These are phyloP conservation scores for Echinochloa phyllopogon DNA, from an alignment of 176 grass and related monocot genomes.

Conservation along the genomic window DNA sequence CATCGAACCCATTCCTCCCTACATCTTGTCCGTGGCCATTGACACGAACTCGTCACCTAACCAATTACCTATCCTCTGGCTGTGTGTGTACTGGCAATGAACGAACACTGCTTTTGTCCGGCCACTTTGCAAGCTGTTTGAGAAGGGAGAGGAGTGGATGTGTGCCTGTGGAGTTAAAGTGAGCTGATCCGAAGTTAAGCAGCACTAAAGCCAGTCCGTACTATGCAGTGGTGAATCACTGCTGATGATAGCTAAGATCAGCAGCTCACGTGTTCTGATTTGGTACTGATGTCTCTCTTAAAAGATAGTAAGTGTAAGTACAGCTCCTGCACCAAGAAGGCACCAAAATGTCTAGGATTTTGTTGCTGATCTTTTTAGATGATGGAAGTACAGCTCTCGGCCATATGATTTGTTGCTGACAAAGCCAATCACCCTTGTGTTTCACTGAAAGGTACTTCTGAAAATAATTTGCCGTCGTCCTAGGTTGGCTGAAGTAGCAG, in stretches of 20 bases:
- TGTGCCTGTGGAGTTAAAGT: background rate
- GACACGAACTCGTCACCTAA: constrained; percentile 3
- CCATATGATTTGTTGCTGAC: background rate
- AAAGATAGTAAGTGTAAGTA: background rate
- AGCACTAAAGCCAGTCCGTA: background rate
- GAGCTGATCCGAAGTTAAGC: background rate
- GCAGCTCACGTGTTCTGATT: background rate
- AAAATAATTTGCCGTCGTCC: background rate
- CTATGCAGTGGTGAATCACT: background rate
- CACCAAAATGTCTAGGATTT: too few species aligned
- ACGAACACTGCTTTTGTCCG: too few species aligned
- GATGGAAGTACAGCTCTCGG: too few species aligned
- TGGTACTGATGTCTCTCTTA: background rate
- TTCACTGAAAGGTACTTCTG: background rate
- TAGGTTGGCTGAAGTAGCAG: background rate
- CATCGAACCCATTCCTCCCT: background rate
- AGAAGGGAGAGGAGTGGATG: background rate
- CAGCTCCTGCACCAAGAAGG: background rate
- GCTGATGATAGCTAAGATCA: background rate
- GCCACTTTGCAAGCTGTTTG: background rate
- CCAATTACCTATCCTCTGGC: too few species aligned
- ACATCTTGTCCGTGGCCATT: background rate
- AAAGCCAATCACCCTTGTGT: background rate
- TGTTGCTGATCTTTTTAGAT: too few species aligned
- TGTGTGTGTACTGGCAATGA: background rate